These are phyloP conservation scores for Kitagawia praeruptora DNA, from an alignment of 129 eudicot genomes.

Conservation along the genomic window DNA sequence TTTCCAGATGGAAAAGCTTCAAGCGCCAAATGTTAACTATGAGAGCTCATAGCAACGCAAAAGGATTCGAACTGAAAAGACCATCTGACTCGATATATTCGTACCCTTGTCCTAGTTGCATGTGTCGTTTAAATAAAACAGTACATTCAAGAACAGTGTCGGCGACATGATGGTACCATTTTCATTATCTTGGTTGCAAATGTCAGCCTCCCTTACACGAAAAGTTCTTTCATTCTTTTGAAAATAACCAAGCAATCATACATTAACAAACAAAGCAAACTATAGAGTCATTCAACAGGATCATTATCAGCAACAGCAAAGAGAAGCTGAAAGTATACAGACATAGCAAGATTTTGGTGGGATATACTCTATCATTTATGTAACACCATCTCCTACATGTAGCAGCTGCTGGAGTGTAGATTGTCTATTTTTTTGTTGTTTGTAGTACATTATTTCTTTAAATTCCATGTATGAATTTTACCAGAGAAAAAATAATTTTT, in stretches of 20 bases:
- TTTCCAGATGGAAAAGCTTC: constrained; percentile 78
- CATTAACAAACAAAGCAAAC: constrained; percentile 11
- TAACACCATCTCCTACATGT: background rate
- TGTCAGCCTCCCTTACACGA: constrained; percentile 23
- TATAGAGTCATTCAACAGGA: background rate
- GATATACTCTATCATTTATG: background rate
- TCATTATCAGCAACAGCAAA: background rate
- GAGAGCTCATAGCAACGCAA: constrained; percentile 78
- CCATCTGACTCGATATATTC: constrained; percentile 83
- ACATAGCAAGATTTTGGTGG: background rate
- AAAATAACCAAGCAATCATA: background rate
- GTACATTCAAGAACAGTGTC: constrained; percentile 47
- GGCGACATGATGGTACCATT: constrained; percentile 24
- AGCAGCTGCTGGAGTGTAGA: background rate
- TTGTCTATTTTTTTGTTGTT: background rate
- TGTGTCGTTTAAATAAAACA: constrained; percentile 74
- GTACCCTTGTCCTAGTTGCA: constrained; percentile 95
- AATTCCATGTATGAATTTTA: background rate
- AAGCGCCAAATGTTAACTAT: constrained; percentile 82
- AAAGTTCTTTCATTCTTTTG: constrained; percentile 63
- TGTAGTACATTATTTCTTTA: background rate
- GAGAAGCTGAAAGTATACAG: background rate
- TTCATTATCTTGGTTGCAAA: constrained; percentile 16
- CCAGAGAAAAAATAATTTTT: background rate
- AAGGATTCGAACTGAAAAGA: constrained; percentile 78